Percentiles rank a stretch among this genome's conserved stretches.
These are phyloP conservation scores for Codiaeum variegatum DNA, from an alignment of 441 rosid species.

Conservation along the genomic window DNA sequence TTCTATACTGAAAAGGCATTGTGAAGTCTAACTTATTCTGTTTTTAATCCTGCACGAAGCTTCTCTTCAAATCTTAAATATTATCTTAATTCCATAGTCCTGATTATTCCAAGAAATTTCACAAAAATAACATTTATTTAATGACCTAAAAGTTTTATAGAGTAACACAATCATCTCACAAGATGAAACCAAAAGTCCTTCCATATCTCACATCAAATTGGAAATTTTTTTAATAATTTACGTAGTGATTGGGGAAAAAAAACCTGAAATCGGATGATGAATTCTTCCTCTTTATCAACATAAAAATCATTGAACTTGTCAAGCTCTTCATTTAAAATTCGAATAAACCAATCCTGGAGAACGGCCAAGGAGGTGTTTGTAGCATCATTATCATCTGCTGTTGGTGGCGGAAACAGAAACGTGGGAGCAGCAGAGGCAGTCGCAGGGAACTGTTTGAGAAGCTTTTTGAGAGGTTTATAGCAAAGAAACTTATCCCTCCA, in stretches of 20 bases:
- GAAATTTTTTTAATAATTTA: too few species aligned
- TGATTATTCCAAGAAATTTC: not conserved
- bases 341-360: conserved; percentile 63
- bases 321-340: conserved; percentile 76
- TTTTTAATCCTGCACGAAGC: not conserved
- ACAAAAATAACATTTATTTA: not conserved
- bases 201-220: not conserved
- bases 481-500: conserved; percentile 96
- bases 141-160: not conserved
- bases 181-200: not conserved
- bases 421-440: conserved; percentile 14
- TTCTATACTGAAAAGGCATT: not conserved
- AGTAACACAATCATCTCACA: not conserved
- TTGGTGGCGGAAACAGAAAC: conserved; percentile 12
- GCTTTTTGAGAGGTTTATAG: conserved; percentile 84
- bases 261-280: conserved; percentile 87
- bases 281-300: conserved; percentile 88
- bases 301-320: conserved; percentile 88
- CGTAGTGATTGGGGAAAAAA: not conserved
- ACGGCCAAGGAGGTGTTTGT: conserved; percentile 29
- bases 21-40: not conserved
- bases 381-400: not conserved
- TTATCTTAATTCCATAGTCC: not conserved
- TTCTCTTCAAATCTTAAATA: not conserved
- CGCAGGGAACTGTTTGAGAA: conserved; percentile 65